Percentiles rank a stretch among this genome's conserved stretches.
Evolutionary conservation across 495 filamentous ascomycete species (phyloP).

Genomic region (Astrocystis sublimbata): DNA sequence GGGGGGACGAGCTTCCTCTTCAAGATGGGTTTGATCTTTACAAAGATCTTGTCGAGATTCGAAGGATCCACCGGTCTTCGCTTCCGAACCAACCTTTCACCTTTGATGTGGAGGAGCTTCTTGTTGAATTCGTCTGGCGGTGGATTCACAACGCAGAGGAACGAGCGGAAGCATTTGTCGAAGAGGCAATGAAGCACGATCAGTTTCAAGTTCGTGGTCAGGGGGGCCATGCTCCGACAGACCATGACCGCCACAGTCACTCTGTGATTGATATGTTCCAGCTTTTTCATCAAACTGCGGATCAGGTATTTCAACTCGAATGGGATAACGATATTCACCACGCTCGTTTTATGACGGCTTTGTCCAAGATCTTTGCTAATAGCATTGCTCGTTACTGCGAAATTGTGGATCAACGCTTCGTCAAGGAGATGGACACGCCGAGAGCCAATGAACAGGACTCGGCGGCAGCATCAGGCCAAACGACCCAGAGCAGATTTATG

Average conservation of each 20-base stretch:
- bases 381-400: conserved; percentile 92
- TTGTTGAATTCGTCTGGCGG: conserved; percentile 92
- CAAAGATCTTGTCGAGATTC: conserved; percentile 78
- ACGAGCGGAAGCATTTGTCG: conserved; percentile 81
- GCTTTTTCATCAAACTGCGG: conserved; percentile 85
- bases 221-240: conserved; percentile 61
- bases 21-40: conserved; percentile 95
- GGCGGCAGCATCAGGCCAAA: conserved; percentile 71
- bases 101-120: conserved; percentile 79
- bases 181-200: conserved; percentile 87
- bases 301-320: conserved; percentile 79
- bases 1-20: conserved; percentile 73
- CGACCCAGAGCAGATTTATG: conserved; percentile 87
- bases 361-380: conserved; percentile 81
- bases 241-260: conserved; percentile 87
- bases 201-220: conserved; percentile 69
- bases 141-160: conserved; percentile 83
- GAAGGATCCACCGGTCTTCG: conserved; percentile 70
- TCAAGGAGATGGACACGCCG: conserved; percentile 79
- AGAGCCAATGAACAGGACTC: conserved; percentile 84
- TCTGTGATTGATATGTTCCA: conserved; percentile 93
- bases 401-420: conserved; percentile 80
- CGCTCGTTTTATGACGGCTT: conserved; percentile 95
- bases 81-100: conserved; percentile 70
- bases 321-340: conserved; percentile 95